These are phyloP conservation scores for Oryza coarctata DNA, from an alignment of 176 grass and related monocot species.

Conservation along the genomic window DNA sequence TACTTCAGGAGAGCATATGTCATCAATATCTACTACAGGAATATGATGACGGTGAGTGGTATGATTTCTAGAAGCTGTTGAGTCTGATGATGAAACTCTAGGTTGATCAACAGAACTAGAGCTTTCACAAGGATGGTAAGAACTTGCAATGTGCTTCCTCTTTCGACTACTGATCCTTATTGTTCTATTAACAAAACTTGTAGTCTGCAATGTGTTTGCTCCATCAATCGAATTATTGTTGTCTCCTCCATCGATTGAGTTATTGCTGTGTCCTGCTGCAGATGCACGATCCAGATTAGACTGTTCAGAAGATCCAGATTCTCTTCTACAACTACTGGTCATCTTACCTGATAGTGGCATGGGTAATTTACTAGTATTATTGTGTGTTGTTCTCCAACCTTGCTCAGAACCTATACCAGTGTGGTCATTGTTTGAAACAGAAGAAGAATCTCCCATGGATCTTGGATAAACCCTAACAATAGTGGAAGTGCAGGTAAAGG, in stretches of 20 bases:
- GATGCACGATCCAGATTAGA: slow-evolving; percentile 26
- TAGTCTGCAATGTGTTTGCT: background rate
- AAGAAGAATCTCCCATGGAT: slow-evolving; percentile 20
- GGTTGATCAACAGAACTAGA: slow-evolving; percentile 42
- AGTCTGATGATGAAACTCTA: slow-evolving; percentile 35
- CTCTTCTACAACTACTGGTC: background rate
- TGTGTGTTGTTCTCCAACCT: slow-evolving; percentile 50
- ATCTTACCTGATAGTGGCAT: background rate
- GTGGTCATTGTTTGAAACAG: slow-evolving; percentile 6
- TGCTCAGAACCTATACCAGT: slow-evolving; percentile 18
- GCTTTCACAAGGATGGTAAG: slow-evolving; percentile 32
- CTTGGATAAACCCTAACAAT: slow-evolving; percentile 34
- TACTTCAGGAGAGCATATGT: slow-evolving; percentile 39
- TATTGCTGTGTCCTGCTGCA: slow-evolving; percentile 17
- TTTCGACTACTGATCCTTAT: slow-evolving; percentile 33
- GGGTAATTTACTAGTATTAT: slow-evolving; percentile 37
- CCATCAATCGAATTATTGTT: slow-evolving; percentile 9
- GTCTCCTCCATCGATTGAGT: background rate
- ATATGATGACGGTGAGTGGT: slow-evolving; percentile 25
- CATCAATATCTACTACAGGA: slow-evolving; percentile 70
- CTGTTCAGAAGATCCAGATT: slow-evolving; percentile 24
- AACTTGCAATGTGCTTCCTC: slow-evolving; percentile 40
- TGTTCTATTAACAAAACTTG: slow-evolving; percentile 31
- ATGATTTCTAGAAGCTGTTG: slow-evolving; percentile 35
- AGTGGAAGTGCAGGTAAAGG: slow-evolving; percentile 9